Evolutionary conservation across 495 filamentous ascomycete genomes (phyloP), one percentile per base, ranked within the genome.

Genomic region (Trichoderma reesei): DNA sequence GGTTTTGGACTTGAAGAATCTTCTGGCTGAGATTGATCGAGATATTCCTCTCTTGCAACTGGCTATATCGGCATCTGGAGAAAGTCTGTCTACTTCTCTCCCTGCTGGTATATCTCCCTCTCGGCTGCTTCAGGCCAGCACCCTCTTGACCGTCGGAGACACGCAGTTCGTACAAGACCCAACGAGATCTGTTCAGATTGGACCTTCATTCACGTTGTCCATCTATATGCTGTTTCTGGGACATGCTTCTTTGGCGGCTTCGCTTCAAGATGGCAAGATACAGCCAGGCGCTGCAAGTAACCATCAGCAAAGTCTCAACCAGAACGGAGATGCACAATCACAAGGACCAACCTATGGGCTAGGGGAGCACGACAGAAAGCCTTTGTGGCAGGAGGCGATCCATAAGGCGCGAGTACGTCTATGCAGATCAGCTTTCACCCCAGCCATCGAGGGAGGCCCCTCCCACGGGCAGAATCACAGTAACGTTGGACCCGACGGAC

Each of bases 301-400:
- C 86, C 42, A 37, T 63, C 46, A 31, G 54, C 62, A n/a, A n/a
- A 64, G 34, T 16, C n/a, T 5, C 41, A 54, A n/a, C 34, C 48
- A 16, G 31, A 37, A 39, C 26, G 3, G 41, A 36, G 5, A 46
- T 31, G n/a, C 37, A 41, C 13, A 38, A 3, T 13, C 33, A 0
- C 61, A 62, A 1, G 69, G 68, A 11, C 71, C 69, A n/a, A 75
- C 73, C 5, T 82, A 82, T 46, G 79, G 79, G 0, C 20, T 80
- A n/a, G 77, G 75, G 39, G 77, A 78, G 38, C 72, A 72, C 1
- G 78, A 80, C 36, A 80, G 90, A 51, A 88, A 92, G 68, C 86
- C 89, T 1, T 92, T 92, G 0, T 98, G 94, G 95, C 95, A 98
- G 70, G 95, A 99, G 71, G 92, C 96, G 48, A 91, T 98, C 63